Percentiles rank a stretch among this genome's conserved stretches.
These are phyloP conservation scores for Ramalina peruviana DNA, from an alignment of 495 filamentous ascomycete genomes.

Conservation along the genomic window DNA sequence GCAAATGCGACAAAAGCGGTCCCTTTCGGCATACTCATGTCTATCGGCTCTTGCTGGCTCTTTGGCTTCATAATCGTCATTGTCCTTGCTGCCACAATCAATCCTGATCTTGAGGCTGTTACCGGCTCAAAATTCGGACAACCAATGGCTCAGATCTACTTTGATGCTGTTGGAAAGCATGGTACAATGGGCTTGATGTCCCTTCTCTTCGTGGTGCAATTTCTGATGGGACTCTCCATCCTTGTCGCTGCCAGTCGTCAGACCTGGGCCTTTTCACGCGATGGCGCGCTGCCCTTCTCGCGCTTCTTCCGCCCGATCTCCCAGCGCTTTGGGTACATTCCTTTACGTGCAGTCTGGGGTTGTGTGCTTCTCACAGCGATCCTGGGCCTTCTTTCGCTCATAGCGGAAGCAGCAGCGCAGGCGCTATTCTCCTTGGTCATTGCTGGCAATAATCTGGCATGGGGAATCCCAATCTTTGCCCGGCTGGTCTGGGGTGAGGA, in stretches of 20 bases:
- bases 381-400: constrained; percentile 45
- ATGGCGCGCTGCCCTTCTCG: constrained; percentile 48
- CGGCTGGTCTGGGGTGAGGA: constrained; percentile 47
- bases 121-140: constrained; percentile 31
- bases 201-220: constrained; percentile 39
- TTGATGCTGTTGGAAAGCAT: constrained; percentile 37
- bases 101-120: constrained; percentile 28
- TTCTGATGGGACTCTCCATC: constrained; percentile 38
- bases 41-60: constrained; percentile 36
- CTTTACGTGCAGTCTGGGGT: constrained; percentile 47
- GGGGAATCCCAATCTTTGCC: constrained; percentile 47
- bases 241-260: constrained; percentile 42
- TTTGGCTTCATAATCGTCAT: constrained; percentile 38
- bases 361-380: constrained; percentile 36
- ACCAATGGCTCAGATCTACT: constrained; percentile 43
- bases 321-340: constrained; percentile 43
- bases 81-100: constrained; percentile 36
- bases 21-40: constrained; percentile 45
- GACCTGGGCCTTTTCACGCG: constrained; percentile 47
- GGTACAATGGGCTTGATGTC: constrained; percentile 44
- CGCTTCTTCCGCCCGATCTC: constrained; percentile 45
- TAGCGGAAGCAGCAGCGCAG: constrained; percentile 41
- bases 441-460: constrained; percentile 48
- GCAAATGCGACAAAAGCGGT: not conserved
- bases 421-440: constrained; percentile 51